phyloP scores from a whole-genome alignment of 306 rosid genomes.

The Datisca glomerata region DNA sequence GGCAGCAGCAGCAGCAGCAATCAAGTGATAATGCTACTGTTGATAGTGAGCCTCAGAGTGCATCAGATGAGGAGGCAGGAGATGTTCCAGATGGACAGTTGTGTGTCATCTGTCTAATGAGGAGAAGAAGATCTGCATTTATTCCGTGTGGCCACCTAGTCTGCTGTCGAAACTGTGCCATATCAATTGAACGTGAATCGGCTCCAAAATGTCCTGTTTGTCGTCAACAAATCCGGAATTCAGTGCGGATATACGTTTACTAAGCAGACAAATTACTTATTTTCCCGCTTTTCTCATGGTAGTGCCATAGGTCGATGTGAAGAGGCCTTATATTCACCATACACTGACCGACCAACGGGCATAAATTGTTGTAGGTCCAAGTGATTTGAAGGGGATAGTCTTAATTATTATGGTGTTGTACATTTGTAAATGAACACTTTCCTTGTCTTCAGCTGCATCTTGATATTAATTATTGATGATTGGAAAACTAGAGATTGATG shows the following conservation, averaged over 20 bases:
- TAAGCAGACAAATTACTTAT: too few relatives aligned
- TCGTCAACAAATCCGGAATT: slow-evolving; percentile 60
- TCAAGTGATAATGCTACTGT: slow-evolving; percentile 19
- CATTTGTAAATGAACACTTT: too few relatives aligned
- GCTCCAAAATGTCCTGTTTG: slow-evolving; percentile 88
- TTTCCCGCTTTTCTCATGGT: too few relatives aligned
- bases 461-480: too few relatives aligned
- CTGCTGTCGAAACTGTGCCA: slow-evolving; percentile 68
- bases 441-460: too few relatives aligned
- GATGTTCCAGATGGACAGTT: slow-evolving; percentile 63
- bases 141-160: slow-evolving; percentile 88
- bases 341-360: too few relatives aligned
- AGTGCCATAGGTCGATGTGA: too few relatives aligned
- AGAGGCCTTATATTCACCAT: not conserved
- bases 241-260: slow-evolving; percentile 59
- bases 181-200: slow-evolving; percentile 45
- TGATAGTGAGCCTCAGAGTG: slow-evolving; percentile 18
- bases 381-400: too few relatives aligned
- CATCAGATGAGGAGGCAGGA: slow-evolving; percentile 39
- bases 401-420: too few relatives aligned
- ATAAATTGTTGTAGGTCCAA: too few relatives aligned
- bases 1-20: slow-evolving; percentile 31
- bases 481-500: too few relatives aligned
- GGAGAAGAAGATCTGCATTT: slow-evolving; percentile 82
- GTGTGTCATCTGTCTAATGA: slow-evolving; percentile 71